Base-by-base conservation (phyloP, 2,329 filamentous ascomycete species). In the Macrophomina phaseolina region DNA sequence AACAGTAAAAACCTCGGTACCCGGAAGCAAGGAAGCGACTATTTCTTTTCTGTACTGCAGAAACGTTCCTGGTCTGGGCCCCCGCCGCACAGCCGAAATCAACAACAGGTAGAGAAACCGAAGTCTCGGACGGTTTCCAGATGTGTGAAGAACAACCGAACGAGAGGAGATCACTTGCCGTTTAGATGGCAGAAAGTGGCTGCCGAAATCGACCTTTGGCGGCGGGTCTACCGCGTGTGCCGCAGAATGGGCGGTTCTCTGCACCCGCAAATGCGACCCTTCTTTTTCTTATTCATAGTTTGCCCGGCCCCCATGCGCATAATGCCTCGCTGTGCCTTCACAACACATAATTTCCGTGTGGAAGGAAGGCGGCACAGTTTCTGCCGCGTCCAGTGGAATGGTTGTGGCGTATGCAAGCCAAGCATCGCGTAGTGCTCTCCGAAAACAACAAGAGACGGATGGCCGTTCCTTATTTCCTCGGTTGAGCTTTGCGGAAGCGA, bases 41-140 rank as follows among this genome's bases (percentile, higher is more conserved):
- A 23, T 34, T 60, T 62, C 58, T 62, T 48, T 1, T 23, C 23
- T 62, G 58, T 62, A 62, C 45, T 28, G 5, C n/a, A 11, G 38
- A 30, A 7, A 23, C 42, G 16, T 34, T 38, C 18, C 38, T 11
- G 40, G 40, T 14, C 45, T 28, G 28, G 30, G 32, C 56, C 18
- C n/a, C 9, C n/a, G 3, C 16, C 58, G 18, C 34, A 38, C 32
- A 55, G 9, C 52, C 52, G 52, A 38, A 38, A 12, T 28, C 32
- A 18, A 23, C n/a, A 5, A 38, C 32, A 23, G 52, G 34, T n/a
- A 55, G 52, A 32, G 7, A 53, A 34, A 30, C 49, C 49, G 49
- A 11, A 4, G 52, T 40, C 32, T 55, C 52, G 52, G 52, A 12
- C 34, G 5, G 16, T 45, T 45, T 45, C 42, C 42, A 1, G 36